A percentile compares a stretch with the other conserved stretches of the same genome.
Evolutionary conservation across 2,329 filamentous ascomycete species (phyloP).

Genomic region (Hortaea werneckii): DNA sequence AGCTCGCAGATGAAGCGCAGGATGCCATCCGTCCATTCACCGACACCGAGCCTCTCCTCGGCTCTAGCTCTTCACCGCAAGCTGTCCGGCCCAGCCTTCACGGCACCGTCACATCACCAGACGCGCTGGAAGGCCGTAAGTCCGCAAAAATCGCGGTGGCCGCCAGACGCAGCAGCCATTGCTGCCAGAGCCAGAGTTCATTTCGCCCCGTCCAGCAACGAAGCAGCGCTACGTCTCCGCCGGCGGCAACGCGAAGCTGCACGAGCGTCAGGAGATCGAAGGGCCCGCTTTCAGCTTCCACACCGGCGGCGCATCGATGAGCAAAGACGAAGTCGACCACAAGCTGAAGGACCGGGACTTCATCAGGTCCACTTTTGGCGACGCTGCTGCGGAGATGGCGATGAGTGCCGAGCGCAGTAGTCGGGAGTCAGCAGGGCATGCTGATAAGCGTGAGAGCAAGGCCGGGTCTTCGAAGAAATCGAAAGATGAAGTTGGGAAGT

Average conservation of each 20-base stretch:
- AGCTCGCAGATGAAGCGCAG: constrained; percentile 3
- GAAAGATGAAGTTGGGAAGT: not conserved
- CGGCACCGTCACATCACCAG: constrained; percentile 1
- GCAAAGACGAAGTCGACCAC: constrained; percentile 7
- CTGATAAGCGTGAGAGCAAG: not conserved
- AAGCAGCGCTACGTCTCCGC: constrained; percentile 21
- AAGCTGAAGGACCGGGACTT: constrained; percentile 5
- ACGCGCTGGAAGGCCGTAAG: not conserved
- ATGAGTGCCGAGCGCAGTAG: not conserved
- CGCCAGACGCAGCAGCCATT: constrained; percentile 1
- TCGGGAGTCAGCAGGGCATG: not conserved
- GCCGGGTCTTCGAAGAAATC: not conserved
- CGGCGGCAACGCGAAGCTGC: constrained; percentile 14
- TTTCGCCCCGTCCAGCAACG: constrained; percentile 8
- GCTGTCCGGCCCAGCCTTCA: not conserved
- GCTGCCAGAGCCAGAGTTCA: constrained; percentile 11
- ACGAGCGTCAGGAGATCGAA: constrained; percentile 15
- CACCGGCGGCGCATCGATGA: constrained; percentile 1
- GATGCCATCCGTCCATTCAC: constrained; percentile 4
- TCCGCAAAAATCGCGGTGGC: constrained; percentile 1
- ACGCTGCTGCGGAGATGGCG: constrained; percentile 1
- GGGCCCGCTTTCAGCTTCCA: constrained; percentile 3
- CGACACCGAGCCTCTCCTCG: not conserved
- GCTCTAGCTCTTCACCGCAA: not conserved
- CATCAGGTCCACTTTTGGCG: constrained; percentile 6